Evolutionary conservation across 23 red algal genomes (phyloP).

Genomic region (Gracilaria vermiculophylla): DNA sequence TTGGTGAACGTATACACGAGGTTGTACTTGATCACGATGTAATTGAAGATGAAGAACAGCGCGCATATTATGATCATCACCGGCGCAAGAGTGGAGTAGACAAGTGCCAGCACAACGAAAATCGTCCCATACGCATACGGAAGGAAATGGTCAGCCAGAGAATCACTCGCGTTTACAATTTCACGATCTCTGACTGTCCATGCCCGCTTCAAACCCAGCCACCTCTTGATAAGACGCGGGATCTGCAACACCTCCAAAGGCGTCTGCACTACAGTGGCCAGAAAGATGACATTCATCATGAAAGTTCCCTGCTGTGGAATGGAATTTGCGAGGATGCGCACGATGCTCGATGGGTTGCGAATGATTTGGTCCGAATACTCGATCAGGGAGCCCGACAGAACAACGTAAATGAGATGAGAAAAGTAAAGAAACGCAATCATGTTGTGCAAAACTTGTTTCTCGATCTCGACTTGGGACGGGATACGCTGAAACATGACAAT

Average conservation of each 20-base stretch:
- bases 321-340: conserved; percentile 23
- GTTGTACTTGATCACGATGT: conserved; percentile 63
- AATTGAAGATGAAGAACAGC: conserved; percentile 38
- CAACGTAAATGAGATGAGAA: conserved; percentile 53
- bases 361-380: conserved; percentile 9
- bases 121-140: conserved; percentile 47
- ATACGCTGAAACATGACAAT: conserved; percentile 19
- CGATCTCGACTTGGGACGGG: conserved; percentile 27
- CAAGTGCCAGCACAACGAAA: conserved; percentile 28
- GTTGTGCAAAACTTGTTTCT: conserved; percentile 25
- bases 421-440: conserved; percentile 54
- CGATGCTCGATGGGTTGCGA: conserved; percentile 4
- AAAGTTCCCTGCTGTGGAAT: conserved; percentile 49
- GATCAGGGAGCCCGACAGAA: conserved; percentile 43
- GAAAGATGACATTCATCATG: conserved; percentile 57
- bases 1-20: conserved; percentile 52
- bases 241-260: conserved; percentile 36
- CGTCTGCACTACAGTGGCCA: conserved; percentile 21
- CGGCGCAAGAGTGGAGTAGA: conserved; percentile 49
- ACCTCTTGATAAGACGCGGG: conserved; percentile 11
- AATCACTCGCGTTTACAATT: conserved; percentile 38
- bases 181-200: conserved; percentile 39
- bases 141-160: conserved; percentile 18
- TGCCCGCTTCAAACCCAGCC: conserved; percentile 4
- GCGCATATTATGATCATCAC: conserved; percentile 24